Evolutionary conservation across 176 grass and related monocot genomes (phyloP), one percentile per base, ranked within the genome.

Genomic region (Thinopyrum elongatum): DNA sequence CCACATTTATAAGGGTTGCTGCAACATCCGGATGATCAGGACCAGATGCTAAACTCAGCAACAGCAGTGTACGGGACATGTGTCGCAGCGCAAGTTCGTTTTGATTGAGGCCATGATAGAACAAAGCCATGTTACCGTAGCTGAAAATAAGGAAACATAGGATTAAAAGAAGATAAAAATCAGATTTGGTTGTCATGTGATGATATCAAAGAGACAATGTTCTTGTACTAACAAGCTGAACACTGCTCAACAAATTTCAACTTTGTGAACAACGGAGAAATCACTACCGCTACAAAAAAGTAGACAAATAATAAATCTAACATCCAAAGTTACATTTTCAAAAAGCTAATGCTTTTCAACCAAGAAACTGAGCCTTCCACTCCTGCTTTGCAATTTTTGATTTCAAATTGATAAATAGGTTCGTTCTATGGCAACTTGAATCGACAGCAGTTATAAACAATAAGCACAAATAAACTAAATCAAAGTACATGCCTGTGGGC

Each of bases 51-150:
- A 99, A 89, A 89, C 92, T 94, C 83, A 96, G 85, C 66, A 99
- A 65, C 23, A 94, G 76, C 64, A 99, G 72, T 21, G 97, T 92
- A 33, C 92, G 92, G 59, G 94, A 99, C 94, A 99, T 96, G 76
- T 99, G 97, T 19, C 88, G 84, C 39, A 99, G 79, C 4, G 97
- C 97, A 22, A 99, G 87, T 87, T 99, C 94, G 42, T 90, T 94
- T 78, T 99, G 94, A 84, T 96, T 99, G 42, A 99, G 84, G 53
- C 90, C 91, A 84, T 99, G 97, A 76, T 99, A 99, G 90, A 99
- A 99, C 59, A 95, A 88, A 25, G 94, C 97, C 97, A 99, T 99
- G 76, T 99, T 99, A 68, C 92, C 97, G n/a, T 99, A 99, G 88
- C 97, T 99, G 84, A 78, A 94, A 82, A 77, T n/a, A 66, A 55